Evolutionary conservation across 2,329 filamentous ascomycete species (phyloP), one percentile per base, ranked within the genome.

Genomic region (Thielaviopsis populi): DNA sequence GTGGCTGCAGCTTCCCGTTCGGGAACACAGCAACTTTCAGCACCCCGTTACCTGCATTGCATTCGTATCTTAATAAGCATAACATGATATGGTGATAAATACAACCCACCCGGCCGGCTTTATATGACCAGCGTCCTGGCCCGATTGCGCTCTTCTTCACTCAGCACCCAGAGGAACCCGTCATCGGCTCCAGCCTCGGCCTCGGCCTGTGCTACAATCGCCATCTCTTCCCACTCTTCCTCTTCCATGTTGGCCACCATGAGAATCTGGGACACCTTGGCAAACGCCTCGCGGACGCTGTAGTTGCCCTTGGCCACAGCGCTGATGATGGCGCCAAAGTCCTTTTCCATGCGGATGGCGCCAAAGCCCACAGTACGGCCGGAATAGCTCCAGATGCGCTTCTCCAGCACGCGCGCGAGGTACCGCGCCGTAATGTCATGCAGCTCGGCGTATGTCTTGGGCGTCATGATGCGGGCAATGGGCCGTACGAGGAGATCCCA

Each of bases 231-330:
- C 88, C 91, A 96, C 74, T 96, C 92, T 65, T 96, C 91, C 41
- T 94, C 89, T 72, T 96, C 91, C 90, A 96, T 95, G 69, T 91
- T 92, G 72, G 92, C 85, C 17, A 96, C 83, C 78, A 95, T 83
- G 65, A 88, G 83, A 69, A 96, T 86, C 78, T 96, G 90, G 66
- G 81, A 80, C 65, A 88, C 88, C 70, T 85, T 83, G 33, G 81
- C 79, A 75, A 96, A 96, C 2, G 82, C 75, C 70, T 95, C 91
- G 40, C 89, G 79, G 42, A 94, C 81, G 1, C 82, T 82, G 71
- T 95, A 96, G 70, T 88, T 84, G 3, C 86, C 88, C 67, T 78
- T 80, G 11, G 83, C 82, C 1, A 89, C 84, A 0, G 81, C 79
- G 27, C 80, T 77, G 4, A 95, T 83, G 58, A 96, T 84, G 1